Conservation (phyloP, 192 early-diverging fungal species). For the Irineochytrium annulatum region DNA sequence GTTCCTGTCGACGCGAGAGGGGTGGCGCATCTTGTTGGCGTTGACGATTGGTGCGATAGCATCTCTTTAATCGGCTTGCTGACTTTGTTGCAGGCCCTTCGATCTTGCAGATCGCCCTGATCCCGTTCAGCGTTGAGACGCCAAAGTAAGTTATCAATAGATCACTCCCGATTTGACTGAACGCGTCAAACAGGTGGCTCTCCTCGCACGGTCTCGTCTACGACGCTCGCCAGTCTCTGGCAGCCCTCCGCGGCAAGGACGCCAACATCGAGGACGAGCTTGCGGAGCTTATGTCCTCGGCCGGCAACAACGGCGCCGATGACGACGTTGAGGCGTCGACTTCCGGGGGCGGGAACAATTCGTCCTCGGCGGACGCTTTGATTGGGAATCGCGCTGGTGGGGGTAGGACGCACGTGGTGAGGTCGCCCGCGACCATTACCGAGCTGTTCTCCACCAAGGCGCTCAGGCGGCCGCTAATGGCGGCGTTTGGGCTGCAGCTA, state of each 20-base stretch:
- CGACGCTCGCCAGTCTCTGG: slow-evolving; percentile 60
- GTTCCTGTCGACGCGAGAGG: slow-evolving; percentile 37
- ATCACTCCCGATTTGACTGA: neutral
- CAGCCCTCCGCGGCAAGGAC: slow-evolving; percentile 44
- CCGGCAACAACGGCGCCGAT: neutral
- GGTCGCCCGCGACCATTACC: neutral
- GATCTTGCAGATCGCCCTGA: slow-evolving; percentile 58
- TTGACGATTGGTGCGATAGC: slow-evolving; percentile 38
- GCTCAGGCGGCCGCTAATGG: slow-evolving; percentile 56
- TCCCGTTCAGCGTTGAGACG: slow-evolving; percentile 76
- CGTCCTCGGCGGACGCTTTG: neutral
- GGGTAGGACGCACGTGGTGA: slow-evolving; percentile 6
- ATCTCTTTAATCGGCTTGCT: neutral
- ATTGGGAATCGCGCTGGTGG: neutral
- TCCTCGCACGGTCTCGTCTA: slow-evolving; percentile 48
- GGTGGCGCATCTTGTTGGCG: slow-evolving; percentile 73
- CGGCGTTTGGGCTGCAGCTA: slow-evolving; percentile 67
- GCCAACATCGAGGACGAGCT: slow-evolving; percentile 59
- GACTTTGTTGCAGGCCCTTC: slow-evolving; percentile 34
- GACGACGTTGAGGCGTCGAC: neutral
- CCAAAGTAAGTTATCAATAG: slow-evolving; percentile 40
- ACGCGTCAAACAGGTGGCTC: slow-evolving; percentile 48
- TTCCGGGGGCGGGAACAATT: neutral
- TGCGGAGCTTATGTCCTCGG: slow-evolving; percentile 39
- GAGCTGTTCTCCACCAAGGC: slow-evolving; percentile 53